Evolutionary conservation across 352 stramenopile species (phyloP), one percentile per base, ranked within the genome.

Genomic region (Hyaloperonospora arabidopsidis): DNA sequence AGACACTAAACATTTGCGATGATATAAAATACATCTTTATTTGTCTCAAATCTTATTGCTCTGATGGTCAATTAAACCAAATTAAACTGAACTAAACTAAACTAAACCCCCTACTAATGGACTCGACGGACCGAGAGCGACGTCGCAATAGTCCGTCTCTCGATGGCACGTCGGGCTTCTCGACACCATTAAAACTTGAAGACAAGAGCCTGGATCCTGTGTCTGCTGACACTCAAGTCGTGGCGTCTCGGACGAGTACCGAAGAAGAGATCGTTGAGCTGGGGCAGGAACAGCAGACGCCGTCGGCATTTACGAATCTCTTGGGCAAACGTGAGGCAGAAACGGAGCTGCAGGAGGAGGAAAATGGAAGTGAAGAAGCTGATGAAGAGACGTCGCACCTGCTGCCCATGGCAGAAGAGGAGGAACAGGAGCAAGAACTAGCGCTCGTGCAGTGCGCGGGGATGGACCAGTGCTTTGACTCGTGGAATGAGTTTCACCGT

Each of bases 401-500:
- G 12, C 53, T 86, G 10, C 59, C 70, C 1, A 77, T 83, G 19
- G 67, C 54, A 0, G 81, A 88, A 7, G 81, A 87, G 23, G 72
- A 83, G 45, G 80, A 87, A 7, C 78, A 83, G 45, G 80, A 87
- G 8, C 78, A 87, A 25, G 74, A 84, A 44, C 54, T 68, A 44
- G 73, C 76, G 51, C 62, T 88, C 19, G 70, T 89, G 47, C 78
- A 89, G 49, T 91, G 81, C 46, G 61, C 74, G 21, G 65, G 73
- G 12, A 78, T 91, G 50, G 75, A 91, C 22, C 78, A 85, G 59
- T 76, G 72, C 56, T 91, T 85, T 45, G 81, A 89, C 51, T 91
- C 81, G 36, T 91, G 81, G 81, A 76, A 89, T 40, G 76, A 87
- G 28, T 91, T 91, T 54, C 81, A 91, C 54, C 75, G 68, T 35